Evolutionary conservation across 805 yeast genomes (phyloP).

Genomic region (Saturnispora hagleri): DNA sequence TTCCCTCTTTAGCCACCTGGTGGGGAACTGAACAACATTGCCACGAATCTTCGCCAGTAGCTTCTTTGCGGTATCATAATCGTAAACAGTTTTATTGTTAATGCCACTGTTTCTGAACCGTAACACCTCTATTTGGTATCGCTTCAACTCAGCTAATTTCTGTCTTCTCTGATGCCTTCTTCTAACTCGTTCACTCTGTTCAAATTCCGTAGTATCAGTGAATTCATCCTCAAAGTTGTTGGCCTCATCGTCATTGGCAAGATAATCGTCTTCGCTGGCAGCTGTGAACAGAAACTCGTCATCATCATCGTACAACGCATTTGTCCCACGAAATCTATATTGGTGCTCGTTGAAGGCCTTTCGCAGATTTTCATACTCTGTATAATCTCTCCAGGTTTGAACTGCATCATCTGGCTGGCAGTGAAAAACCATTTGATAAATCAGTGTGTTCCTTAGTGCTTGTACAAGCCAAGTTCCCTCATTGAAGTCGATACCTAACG

Average conservation of each 20-base stretch:
- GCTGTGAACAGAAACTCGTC: neutral
- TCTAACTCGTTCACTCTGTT: neutral
- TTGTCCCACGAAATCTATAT: constrained; percentile 11
- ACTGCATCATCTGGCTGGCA: constrained; percentile 93
- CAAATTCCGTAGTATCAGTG: neutral
- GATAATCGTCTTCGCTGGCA: neutral
- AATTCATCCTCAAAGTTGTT: neutral
- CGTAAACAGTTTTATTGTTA: constrained; percentile 27
- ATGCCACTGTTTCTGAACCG: constrained; percentile 9
- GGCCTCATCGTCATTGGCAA: neutral
- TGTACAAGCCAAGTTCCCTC: constrained; percentile 79
- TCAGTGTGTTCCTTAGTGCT: constrained; percentile 74
- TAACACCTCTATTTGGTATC: constrained; percentile 17
- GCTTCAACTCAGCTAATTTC: constrained; percentile 23
- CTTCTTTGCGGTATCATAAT: constrained; percentile 67
- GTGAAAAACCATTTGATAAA: constrained; percentile 80
- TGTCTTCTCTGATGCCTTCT: constrained; percentile 20
- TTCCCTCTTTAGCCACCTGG: constrained; percentile 83
- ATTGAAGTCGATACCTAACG: constrained; percentile 69
- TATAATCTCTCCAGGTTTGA: constrained; percentile 84
- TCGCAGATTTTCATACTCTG: constrained; percentile 50
- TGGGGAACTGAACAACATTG: constrained; percentile 83
- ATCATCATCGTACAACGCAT: neutral
- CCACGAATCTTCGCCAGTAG: constrained; percentile 70
- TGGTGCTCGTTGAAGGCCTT: constrained; percentile 41